Percentiles rank a stretch among this genome's conserved stretches.
These are phyloP conservation scores for Trametes pubescens DNA, from an alignment of 1,284 basidiomycete species.

Conservation along the genomic window DNA sequence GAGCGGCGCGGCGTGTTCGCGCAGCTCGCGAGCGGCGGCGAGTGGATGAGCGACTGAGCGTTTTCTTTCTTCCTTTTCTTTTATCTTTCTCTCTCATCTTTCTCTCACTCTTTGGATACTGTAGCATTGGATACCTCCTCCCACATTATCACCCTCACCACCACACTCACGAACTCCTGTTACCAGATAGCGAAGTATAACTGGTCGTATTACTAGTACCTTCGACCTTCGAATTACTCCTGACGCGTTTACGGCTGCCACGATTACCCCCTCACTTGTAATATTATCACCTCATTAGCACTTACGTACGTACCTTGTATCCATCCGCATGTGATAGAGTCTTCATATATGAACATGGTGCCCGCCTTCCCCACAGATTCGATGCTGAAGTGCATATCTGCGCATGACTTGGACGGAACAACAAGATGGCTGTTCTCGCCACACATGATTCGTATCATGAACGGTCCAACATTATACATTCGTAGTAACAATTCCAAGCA, in stretches of 20 bases:
- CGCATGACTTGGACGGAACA: conserved; percentile 29
- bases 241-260: conserved; percentile 20
- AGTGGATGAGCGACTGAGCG: conserved; percentile 65
- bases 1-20: conserved; percentile 80
- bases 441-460: no score
- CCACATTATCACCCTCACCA: conserved; percentile 7
- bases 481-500: no score
- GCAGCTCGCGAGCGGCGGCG: conserved; percentile 84
- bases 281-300: conserved; percentile 27
- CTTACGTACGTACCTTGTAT: conserved; percentile 23
- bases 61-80: conserved; percentile 10
- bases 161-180: conserved; percentile 17
- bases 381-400: no score
- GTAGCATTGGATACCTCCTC: conserved; percentile 30
- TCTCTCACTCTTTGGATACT: conserved; percentile 25
- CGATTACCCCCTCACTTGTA: conserved; percentile 26
- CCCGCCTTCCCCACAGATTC: no score
- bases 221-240: conserved; percentile 35
- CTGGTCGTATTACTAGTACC: conserved; percentile 23
- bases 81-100: conserved; percentile 5
- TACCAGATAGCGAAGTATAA: conserved; percentile 34
- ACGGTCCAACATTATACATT: no score
- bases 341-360: no score
- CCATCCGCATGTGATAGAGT: conserved; percentile 26
- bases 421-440: no score